Evolutionary conservation across 148 eudicot species (phyloP).

Genomic region (Dysphania ambrosioides): DNA sequence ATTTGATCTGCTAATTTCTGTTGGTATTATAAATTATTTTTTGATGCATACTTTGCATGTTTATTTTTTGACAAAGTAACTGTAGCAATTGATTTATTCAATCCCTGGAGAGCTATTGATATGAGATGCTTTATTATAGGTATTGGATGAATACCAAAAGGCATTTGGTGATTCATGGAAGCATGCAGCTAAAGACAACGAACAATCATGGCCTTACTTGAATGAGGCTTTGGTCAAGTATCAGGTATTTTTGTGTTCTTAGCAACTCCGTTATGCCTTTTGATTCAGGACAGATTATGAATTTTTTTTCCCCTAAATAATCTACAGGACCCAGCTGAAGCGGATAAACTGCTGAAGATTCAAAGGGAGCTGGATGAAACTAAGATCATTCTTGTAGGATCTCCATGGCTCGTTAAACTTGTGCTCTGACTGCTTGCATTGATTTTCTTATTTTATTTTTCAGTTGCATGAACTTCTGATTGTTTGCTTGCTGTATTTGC

Average conservation of each 20-base stretch:
- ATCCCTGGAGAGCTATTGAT: neutral
- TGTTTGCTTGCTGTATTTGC: neutral
- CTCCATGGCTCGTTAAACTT: neutral
- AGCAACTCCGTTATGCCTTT: neutral
- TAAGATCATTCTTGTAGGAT: conserved; percentile 80
- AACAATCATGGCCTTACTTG: conserved; percentile 85
- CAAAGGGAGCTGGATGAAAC: conserved; percentile 96
- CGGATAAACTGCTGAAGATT: conserved; percentile 89
- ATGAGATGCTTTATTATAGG: conserved; percentile 40
- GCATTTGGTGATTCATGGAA: conserved; percentile 89
- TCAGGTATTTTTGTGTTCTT: conserved; percentile 53
- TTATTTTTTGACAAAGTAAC: neutral
- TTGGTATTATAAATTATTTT: neutral
- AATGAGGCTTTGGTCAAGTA: conserved; percentile 73
- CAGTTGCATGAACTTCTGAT: neutral
- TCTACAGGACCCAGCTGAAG: conserved; percentile 91
- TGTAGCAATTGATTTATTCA: neutral
- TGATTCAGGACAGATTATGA: conserved; percentile 3
- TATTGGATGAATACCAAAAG: conserved; percentile 85
- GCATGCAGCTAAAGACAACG: conserved; percentile 49
- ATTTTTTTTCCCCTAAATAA: conserved; percentile 12
- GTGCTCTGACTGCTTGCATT: neutral
- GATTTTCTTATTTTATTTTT: neutral
- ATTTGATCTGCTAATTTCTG: neutral
- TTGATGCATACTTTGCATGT: neutral